phyloP scores from a whole-genome alignment of 2,329 filamentous ascomycete species.

The Pleomassaria siparia region DNA sequence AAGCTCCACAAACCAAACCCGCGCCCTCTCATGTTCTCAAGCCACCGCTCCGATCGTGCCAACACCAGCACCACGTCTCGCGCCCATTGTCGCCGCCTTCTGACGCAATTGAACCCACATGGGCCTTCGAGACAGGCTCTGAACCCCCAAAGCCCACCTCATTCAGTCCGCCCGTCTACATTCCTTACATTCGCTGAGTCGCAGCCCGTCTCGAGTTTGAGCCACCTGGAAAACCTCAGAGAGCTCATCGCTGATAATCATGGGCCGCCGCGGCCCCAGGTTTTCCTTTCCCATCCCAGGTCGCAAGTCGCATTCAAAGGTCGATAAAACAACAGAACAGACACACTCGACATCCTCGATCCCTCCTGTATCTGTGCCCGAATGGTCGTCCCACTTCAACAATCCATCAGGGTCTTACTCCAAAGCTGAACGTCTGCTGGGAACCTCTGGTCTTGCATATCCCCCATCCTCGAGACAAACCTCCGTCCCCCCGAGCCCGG shows the following conservation, averaged over 20 bases:
- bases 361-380: constrained; percentile 18
- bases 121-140: constrained; percentile 8
- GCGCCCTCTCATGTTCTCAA: constrained; percentile 6
- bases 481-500: constrained; percentile 27
- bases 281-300: constrained; percentile 44
- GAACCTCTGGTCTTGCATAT: constrained; percentile 35
- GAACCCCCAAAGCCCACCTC: constrained; percentile 18
- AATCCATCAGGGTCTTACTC: constrained; percentile 21
- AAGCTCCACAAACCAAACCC: neutral
- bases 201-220: constrained; percentile 24
- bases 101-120: constrained; percentile 15
- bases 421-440: constrained; percentile 43
- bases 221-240: constrained; percentile 23
- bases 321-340: constrained; percentile 14
- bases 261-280: constrained; percentile 35
- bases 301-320: constrained; percentile 25
- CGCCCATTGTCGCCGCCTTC: constrained; percentile 2
- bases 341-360: constrained; percentile 15
- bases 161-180: constrained; percentile 26
- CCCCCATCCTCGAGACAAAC: constrained; percentile 24
- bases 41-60: neutral
- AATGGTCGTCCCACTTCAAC: constrained; percentile 26
- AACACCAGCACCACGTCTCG: neutral
- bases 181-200: constrained; percentile 30
- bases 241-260: constrained; percentile 15